These are phyloP conservation scores for Beauveria varroae DNA, from an alignment of 2,329 filamentous ascomycete species.

Conservation along the genomic window DNA sequence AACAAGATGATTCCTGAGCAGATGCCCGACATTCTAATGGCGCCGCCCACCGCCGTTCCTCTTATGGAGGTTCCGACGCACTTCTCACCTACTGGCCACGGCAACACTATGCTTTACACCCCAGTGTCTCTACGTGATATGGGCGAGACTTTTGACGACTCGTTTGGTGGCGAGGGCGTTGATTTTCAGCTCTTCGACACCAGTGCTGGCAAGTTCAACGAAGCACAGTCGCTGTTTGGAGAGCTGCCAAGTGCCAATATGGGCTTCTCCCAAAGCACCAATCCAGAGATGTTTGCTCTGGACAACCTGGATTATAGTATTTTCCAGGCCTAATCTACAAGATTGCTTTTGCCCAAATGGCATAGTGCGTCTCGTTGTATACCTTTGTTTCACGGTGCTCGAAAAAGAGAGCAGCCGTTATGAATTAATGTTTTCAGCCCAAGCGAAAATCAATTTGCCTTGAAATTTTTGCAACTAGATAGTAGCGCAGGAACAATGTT, in stretches of 20 bases:
- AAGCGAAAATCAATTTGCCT: background rate
- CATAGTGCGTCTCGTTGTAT: conserved; percentile 8
- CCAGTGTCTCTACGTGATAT: conserved; percentile 53
- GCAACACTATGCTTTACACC: conserved; percentile 61
- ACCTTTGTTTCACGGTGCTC: background rate
- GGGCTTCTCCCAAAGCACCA: conserved; percentile 44
- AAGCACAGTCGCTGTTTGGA: conserved; percentile 37
- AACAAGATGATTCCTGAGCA: conserved; percentile 37
- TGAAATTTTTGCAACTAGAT: conserved; percentile 3
- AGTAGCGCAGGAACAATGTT: background rate
- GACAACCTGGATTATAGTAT: conserved; percentile 24
- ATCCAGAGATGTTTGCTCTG: conserved; percentile 44
- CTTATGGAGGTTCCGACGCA: conserved; percentile 34
- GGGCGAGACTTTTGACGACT: conserved; percentile 60
- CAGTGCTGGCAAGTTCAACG: conserved; percentile 31
- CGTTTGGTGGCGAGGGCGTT: conserved; percentile 34
- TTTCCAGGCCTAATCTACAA: conserved; percentile 2
- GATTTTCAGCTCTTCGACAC: conserved; percentile 60
- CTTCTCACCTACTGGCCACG: conserved; percentile 62
- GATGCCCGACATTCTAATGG: conserved; percentile 30
- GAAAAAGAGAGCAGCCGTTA: conserved; percentile 1
- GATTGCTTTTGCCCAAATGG: conserved; percentile 1
- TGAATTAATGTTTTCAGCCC: conserved; percentile 6
- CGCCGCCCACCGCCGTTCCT: conserved; percentile 11
- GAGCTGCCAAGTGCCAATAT: conserved; percentile 43